phyloP scores from a whole-genome alignment of 257 asterid species.

The Asclepias syriaca region DNA sequence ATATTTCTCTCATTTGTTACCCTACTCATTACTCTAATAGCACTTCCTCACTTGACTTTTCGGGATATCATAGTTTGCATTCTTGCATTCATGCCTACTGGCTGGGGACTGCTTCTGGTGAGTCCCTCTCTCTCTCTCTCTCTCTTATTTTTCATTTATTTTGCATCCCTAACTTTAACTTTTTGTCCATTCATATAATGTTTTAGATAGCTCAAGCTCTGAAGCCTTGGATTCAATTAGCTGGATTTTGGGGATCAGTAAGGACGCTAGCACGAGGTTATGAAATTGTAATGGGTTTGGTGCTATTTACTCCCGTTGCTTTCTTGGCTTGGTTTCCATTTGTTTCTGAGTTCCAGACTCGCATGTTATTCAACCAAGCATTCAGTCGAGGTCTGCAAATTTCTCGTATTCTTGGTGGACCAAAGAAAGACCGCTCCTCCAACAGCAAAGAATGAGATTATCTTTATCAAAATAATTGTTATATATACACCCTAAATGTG shows the following conservation, averaged over 20 bases:
- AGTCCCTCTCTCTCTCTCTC: constrained; percentile 5
- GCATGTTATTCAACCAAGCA: constrained; percentile 97
- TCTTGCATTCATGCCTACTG: constrained; percentile 94
- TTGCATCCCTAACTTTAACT: neutral
- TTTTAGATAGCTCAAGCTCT: constrained; percentile 81
- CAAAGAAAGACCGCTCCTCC: constrained; percentile 82
- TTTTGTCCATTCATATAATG: no score
- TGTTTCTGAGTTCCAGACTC: constrained; percentile 93
- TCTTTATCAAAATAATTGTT: neutral
- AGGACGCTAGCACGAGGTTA: constrained; percentile 81
- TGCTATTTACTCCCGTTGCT: constrained; percentile 83
- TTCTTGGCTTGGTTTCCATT: constrained; percentile 99
- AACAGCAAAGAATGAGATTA: constrained; percentile 52
- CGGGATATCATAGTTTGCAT: constrained; percentile 74
- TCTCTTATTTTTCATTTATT: neutral
- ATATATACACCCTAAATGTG: neutral
- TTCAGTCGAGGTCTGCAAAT: constrained; percentile 95
- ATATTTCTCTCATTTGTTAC: constrained; percentile 59
- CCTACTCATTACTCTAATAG: constrained; percentile 53
- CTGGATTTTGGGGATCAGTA: constrained; percentile 73
- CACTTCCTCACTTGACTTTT: constrained; percentile 61
- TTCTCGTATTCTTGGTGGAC: constrained; percentile 97
- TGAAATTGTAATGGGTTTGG: constrained; percentile 68
- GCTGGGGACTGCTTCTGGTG: constrained; percentile 95
- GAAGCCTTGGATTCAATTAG: constrained; percentile 42